Percentiles rank a stretch among this genome's conserved stretches.
These are phyloP conservation scores for Primulina huaijiensis DNA, from an alignment of 257 asterid species.

Conservation along the genomic window DNA sequence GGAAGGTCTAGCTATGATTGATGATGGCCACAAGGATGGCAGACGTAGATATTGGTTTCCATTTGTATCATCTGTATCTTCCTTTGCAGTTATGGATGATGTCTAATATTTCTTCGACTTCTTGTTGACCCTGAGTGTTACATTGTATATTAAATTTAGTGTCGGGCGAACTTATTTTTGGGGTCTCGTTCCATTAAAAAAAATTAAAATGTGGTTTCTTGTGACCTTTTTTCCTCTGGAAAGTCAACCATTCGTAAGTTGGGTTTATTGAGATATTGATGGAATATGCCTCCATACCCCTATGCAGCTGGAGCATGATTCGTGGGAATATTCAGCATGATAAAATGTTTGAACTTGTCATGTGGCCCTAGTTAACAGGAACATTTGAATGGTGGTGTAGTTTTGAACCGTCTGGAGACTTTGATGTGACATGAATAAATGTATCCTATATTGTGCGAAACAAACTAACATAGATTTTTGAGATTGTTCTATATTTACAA, in stretches of 20 bases:
- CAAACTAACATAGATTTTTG: not conserved
- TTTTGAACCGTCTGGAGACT: not conserved
- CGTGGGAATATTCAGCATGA: not conserved
- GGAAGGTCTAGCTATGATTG: conserved; percentile 93
- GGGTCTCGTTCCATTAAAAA: not conserved
- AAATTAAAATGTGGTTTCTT: not conserved
- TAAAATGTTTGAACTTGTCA: not conserved
- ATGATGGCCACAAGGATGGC: conserved; percentile 77
- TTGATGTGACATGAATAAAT: not conserved
- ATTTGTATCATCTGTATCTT: conserved; percentile 62
- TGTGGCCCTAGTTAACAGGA: not conserved
- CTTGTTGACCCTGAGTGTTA: not conserved
- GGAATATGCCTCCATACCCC: not conserved
- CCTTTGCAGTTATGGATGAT: conserved; percentile 47
- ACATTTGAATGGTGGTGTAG: not conserved
- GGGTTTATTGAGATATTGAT: not conserved
- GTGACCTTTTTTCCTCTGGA: not conserved
- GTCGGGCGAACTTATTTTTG: not conserved
- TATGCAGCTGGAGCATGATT: not conserved
- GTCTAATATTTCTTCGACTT: conserved; percentile 27
- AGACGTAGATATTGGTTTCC: conserved; percentile 90
- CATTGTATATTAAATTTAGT: not conserved
- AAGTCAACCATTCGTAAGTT: no score
- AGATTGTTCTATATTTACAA: not conserved
- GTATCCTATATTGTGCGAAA: not conserved